Conservation (phyloP, 108 stramenopile genomes). For the Skeletonema grethae region DNA sequence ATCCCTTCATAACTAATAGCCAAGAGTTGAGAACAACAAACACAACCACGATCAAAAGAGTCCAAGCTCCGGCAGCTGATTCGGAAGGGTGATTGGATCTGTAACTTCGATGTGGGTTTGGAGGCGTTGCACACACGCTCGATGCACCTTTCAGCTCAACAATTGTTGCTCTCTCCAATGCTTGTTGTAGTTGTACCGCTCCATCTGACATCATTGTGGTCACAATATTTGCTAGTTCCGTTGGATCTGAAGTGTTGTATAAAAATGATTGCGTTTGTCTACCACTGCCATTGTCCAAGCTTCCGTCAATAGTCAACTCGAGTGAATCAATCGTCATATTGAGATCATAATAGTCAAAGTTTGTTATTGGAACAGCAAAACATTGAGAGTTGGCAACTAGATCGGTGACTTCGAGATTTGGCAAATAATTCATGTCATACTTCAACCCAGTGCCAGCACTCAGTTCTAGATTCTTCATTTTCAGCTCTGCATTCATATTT, state of each 20-base stretch:
- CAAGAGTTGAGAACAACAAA: slow-evolving; percentile 38
- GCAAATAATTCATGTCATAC: slow-evolving; percentile 51
- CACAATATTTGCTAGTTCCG: slow-evolving; percentile 22
- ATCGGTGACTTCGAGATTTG: slow-evolving; percentile 26
- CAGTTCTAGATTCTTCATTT: slow-evolving; percentile 22
- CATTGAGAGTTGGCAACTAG: slow-evolving; percentile 42
- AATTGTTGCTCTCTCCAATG: slow-evolving; percentile 9
- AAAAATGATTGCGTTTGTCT: slow-evolving; percentile 14
- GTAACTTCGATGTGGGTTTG: slow-evolving; percentile 28
- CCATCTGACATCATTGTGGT: slow-evolving; percentile 30
- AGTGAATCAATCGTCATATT: slow-evolving; percentile 61
- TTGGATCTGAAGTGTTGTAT: slow-evolving; percentile 22
- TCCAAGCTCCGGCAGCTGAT: slow-evolving; percentile 34
- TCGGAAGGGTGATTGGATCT: slow-evolving; percentile 14
- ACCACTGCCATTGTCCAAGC: slow-evolving; percentile 7
- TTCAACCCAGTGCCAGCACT: slow-evolving; percentile 42
- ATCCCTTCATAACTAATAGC: slow-evolving; percentile 35
- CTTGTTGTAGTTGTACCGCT: slow-evolving; percentile 14
- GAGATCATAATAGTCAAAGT: slow-evolving; percentile 38
- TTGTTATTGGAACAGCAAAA: slow-evolving; percentile 25
- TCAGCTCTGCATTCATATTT: slow-evolving; percentile 19
- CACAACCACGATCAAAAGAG: slow-evolving; percentile 33
- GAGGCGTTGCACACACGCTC: slow-evolving; percentile 27
- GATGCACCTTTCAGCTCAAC: slow-evolving; percentile 16
- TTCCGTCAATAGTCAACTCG: slow-evolving; percentile 25